These are phyloP conservation scores for Trypanosoma caninum DNA, from an alignment of 208 protist species.

Conservation along the genomic window DNA sequence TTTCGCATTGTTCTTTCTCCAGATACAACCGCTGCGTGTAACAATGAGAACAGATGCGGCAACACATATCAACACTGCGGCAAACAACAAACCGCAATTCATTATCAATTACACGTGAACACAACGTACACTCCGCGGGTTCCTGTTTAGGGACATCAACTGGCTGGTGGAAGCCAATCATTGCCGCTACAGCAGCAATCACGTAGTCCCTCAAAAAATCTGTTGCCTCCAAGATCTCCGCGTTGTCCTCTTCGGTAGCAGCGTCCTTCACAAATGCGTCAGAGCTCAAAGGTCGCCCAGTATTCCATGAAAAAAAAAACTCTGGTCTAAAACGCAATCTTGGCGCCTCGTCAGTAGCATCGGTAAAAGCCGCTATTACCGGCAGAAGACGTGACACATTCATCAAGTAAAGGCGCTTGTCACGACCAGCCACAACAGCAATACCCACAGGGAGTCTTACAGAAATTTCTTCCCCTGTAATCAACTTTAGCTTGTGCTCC, in stretches of 20 bases:
- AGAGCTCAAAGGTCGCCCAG: slow-evolving; percentile 32
- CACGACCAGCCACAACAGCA: slow-evolving; percentile 42
- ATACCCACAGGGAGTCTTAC: slow-evolving; percentile 17
- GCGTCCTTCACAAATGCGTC: slow-evolving; percentile 32
- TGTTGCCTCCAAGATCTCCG: slow-evolving; percentile 15
- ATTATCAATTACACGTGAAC: slow-evolving; percentile 51
- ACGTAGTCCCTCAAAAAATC: slow-evolving; percentile 40
- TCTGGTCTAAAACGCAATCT: slow-evolving; percentile 37
- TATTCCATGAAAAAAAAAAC: slow-evolving; percentile 40
- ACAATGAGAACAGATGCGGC: slow-evolving; percentile 76
- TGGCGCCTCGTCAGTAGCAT: not conserved
- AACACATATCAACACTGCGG: slow-evolving; percentile 38
- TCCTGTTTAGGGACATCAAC: slow-evolving; percentile 30
- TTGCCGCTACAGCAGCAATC: slow-evolving; percentile 54
- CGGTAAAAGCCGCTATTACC: slow-evolving; percentile 23
- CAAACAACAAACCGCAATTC: slow-evolving; percentile 83
- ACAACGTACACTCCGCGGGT: slow-evolving; percentile 38
- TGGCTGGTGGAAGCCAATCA: slow-evolving; percentile 47
- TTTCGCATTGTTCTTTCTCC: slow-evolving; percentile 16
- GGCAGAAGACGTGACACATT: slow-evolving; percentile 49
- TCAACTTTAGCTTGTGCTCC: slow-evolving; percentile 21
- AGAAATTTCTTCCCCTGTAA: slow-evolving; percentile 2
- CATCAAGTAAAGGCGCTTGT: slow-evolving; percentile 71
- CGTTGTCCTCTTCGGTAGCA: slow-evolving; percentile 25
- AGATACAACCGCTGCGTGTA: slow-evolving; percentile 46